These are phyloP conservation scores for Boletus speciosus DNA, from an alignment of 768 basidiomycete genomes.

Conservation along the genomic window DNA sequence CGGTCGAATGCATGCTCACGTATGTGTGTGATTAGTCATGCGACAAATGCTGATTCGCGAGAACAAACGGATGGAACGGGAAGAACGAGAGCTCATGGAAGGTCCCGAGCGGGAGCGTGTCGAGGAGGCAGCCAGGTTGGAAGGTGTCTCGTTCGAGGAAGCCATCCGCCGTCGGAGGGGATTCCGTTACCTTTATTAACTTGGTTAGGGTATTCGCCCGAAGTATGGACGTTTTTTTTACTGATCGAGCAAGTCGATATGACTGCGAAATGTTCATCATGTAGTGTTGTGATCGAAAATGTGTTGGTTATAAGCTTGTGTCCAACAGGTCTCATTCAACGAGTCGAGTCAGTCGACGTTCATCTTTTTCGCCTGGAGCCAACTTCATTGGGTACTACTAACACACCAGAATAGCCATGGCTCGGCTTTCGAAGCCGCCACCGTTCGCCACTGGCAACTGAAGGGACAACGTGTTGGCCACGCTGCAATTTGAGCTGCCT, in stretches of 20 bases:
- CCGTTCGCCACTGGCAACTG: too few relatives aligned
- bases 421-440: not conserved
- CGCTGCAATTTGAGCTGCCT: not conserved
- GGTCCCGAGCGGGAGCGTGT: conserved; percentile 48
- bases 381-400: too few relatives aligned
- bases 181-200: conserved; percentile 54
- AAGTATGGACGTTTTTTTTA: not conserved
- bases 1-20: not conserved
- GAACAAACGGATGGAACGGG: conserved; percentile 49
- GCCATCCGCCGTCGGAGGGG: conserved; percentile 54
- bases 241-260: not conserved
- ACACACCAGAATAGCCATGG: not conserved
- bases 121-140: conserved; percentile 55
- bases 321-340: too few relatives aligned
- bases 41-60: conserved; percentile 44
- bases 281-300: too few relatives aligned
- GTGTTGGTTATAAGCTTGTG: too few relatives aligned
- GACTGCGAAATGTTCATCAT: too few relatives aligned
- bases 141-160: conserved; percentile 58
- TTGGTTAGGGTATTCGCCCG: not conserved
- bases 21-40: conserved; percentile 32
- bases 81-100: conserved; percentile 43
- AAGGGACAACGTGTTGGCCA: not conserved
- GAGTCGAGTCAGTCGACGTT: too few relatives aligned
- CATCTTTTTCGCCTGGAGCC: too few relatives aligned